Conservation (phyloP, 2,329 filamentous ascomycete species). For the Tolypocladium amazonense region DNA sequence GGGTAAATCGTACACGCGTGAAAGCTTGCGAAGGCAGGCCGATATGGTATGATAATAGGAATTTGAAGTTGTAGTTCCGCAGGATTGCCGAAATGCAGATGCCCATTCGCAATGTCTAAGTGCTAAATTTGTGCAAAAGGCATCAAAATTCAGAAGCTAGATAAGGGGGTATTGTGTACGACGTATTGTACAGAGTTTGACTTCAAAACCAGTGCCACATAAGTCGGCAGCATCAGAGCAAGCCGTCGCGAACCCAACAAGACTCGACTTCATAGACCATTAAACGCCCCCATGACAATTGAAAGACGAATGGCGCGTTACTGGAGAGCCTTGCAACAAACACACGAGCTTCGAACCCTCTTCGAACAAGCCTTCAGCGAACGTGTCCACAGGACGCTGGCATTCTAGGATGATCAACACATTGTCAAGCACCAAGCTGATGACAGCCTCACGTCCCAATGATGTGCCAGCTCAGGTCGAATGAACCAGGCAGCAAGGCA, state of each 20-base stretch:
- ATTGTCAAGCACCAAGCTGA: slow-evolving; percentile 2
- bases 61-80: background rate
- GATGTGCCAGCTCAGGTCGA: slow-evolving; percentile 11
- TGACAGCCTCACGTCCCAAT: slow-evolving; percentile 4
- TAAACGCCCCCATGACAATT: background rate
- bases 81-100: background rate
- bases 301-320: background rate
- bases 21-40: background rate
- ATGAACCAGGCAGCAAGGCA: slow-evolving; percentile 56
- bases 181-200: background rate
- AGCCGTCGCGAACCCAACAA: background rate
- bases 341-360: background rate
- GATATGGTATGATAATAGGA: background rate
- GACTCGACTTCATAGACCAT: background rate
- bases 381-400: no score
- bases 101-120: background rate
- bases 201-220: background rate
- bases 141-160: background rate
- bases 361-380: background rate
- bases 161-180: background rate
- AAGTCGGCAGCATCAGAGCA: background rate
- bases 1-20: background rate
- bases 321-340: background rate
- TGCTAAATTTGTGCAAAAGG: background rate
- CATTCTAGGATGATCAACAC: background rate